Conservation (phyloP, 345 rosid genomes). For the Salix udensis region DNA sequence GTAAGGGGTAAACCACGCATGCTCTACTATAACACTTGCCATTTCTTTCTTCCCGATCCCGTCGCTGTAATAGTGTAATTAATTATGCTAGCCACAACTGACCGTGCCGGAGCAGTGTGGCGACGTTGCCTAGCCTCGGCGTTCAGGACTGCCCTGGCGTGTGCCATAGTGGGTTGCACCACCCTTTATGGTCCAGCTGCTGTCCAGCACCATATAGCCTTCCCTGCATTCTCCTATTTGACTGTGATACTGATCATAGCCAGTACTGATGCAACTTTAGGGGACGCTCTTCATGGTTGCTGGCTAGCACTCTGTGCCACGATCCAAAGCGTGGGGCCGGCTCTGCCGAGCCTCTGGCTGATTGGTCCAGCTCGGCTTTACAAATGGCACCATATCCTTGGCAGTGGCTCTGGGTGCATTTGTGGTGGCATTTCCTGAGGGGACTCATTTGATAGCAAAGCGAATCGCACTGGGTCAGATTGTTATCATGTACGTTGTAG, state of each 20-base stretch:
- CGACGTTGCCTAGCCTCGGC: constrained; percentile 59
- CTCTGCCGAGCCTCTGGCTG: constrained; percentile 55
- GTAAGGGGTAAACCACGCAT: not conserved
- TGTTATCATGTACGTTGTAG: constrained; percentile 60
- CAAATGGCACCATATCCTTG: constrained; percentile 42
- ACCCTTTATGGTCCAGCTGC: constrained; percentile 66
- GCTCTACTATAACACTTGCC: not conserved
- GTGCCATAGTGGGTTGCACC: constrained; percentile 56
- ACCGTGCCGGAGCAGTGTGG: constrained; percentile 55
- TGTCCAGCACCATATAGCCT: constrained; percentile 41
- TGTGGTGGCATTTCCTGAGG: constrained; percentile 55
- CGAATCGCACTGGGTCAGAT: constrained; percentile 81
- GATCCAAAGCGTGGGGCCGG: constrained; percentile 60
- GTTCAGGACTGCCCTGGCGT: constrained; percentile 70
- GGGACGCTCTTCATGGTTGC: constrained; percentile 63
- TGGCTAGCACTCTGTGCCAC: constrained; percentile 80
- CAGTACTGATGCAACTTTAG: constrained; percentile 64
- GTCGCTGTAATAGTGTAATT: not conserved
- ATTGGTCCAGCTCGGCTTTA: constrained; percentile 66
- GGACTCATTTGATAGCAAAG: constrained; percentile 59
- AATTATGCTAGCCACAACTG: constrained; percentile 14
- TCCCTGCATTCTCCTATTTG: constrained; percentile 85
- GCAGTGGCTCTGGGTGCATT: constrained; percentile 57
- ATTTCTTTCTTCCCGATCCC: not conserved
- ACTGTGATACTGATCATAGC: constrained; percentile 45